Evolutionary conservation across 2,329 filamentous ascomycete genomes (phyloP).

Genomic region (Microdochium nivale): DNA sequence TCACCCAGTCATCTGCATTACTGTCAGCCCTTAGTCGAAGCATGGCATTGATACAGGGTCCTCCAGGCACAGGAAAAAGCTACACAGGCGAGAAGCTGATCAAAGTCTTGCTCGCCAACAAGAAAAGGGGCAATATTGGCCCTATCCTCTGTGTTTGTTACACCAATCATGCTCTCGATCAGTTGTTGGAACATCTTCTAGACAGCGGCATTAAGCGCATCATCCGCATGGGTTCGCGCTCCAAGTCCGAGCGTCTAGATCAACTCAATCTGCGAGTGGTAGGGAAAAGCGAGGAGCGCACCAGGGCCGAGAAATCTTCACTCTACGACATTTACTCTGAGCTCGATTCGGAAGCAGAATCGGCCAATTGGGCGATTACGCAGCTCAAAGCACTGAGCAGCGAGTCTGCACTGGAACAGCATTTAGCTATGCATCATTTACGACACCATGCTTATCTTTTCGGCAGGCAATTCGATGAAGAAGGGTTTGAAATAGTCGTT

Average conservation of each 20-base stretch:
- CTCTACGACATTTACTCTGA: constrained; percentile 16
- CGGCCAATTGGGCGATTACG: not conserved
- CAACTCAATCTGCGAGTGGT: constrained; percentile 39
- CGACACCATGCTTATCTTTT: constrained; percentile 17
- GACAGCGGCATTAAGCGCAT: constrained; percentile 38
- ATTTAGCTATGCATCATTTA: constrained; percentile 10
- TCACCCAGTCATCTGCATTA: constrained; percentile 40
- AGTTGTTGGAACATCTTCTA: constrained; percentile 51
- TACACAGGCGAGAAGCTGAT: constrained; percentile 53
- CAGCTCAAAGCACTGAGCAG: constrained; percentile 2
- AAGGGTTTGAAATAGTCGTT: constrained; percentile 14
- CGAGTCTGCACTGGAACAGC: constrained; percentile 7
- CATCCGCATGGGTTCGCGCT: constrained; percentile 53
- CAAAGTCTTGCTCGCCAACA: constrained; percentile 39
- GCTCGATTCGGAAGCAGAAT: constrained; percentile 4
- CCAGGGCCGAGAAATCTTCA: constrained; percentile 26
- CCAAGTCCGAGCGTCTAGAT: constrained; percentile 43
- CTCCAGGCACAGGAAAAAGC: constrained; percentile 62
- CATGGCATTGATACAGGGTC: constrained; percentile 58
- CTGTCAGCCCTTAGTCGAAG: constrained; percentile 41
- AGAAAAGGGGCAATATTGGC: constrained; percentile 27
- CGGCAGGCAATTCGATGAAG: constrained; percentile 13
- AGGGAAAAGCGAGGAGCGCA: constrained; percentile 19
- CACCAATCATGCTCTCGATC: constrained; percentile 41
- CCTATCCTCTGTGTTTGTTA: constrained; percentile 45